Conservation (phyloP, 192 early-diverging fungal species). For the Entomortierella chlamydospora region DNA sequence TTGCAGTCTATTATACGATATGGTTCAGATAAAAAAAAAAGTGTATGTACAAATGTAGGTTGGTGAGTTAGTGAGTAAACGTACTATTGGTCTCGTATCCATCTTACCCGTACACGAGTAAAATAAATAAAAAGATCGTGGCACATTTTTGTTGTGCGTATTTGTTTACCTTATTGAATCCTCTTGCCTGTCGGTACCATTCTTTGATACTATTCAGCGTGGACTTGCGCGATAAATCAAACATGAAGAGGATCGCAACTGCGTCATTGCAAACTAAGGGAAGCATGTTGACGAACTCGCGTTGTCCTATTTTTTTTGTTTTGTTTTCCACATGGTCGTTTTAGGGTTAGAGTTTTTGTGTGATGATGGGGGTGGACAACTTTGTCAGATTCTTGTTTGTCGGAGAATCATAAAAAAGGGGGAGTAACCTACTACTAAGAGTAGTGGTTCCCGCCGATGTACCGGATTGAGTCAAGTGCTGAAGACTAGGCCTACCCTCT, state of each 20-base stretch:
- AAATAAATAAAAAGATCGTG: not conserved
- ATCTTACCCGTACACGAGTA: no score
- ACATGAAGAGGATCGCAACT: constrained; percentile 95
- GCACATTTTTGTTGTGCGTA: not conserved
- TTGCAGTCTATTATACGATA: constrained; percentile 72
- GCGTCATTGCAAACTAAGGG: constrained; percentile 98
- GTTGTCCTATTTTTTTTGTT: constrained; percentile 71
- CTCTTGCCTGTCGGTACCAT: constrained; percentile 96
- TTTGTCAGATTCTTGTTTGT: no score
- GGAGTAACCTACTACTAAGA: not conserved
- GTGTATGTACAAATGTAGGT: not conserved
- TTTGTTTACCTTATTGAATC: constrained; percentile 86
- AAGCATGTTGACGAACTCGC: constrained; percentile 97
- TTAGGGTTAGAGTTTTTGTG: constrained; percentile 24
- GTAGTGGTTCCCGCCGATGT: not conserved
- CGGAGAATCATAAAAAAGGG: no score
- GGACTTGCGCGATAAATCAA: constrained; percentile 92
- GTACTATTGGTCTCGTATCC: no score
- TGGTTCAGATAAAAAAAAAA: not conserved
- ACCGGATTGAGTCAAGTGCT: no score
- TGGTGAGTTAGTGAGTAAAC: no score
- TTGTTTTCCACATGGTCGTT: constrained; percentile 4
- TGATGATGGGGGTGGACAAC: not conserved
- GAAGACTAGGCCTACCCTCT: no score
- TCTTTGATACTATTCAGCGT: constrained; percentile 95